Base-by-base conservation (phyloP, 306 rosid species). In the Trichosanthes truncata region DNA sequence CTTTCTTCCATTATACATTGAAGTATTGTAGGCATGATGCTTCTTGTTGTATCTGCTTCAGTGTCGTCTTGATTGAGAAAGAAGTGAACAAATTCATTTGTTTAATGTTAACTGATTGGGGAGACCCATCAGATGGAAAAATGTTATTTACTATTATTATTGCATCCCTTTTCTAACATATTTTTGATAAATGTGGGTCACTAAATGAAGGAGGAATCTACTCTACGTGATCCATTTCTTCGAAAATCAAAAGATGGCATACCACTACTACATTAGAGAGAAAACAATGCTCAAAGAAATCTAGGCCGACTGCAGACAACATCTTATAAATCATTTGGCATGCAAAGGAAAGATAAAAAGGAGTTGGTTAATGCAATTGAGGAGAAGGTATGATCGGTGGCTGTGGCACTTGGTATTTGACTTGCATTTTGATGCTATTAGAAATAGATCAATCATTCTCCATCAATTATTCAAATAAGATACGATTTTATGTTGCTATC, bases 321-420 rank as follows among this genome's bases (percentile, higher is more conserved):
- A 51, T 81, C 92, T 77, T 88, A 66, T 69, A 92, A 90, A 84
- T 36, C 92, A 23, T 85, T 82, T 81, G 93, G 95, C 55, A 61
- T 82, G 79, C 87, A 89, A 55, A 84, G 80, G 75, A 95, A 86
- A 78, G 93, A 89, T 52, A 82, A 77, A 80, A 94, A 86, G 80
- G 96, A 93, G 59, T 14, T 63, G 13, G 79, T 75, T 38, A 92
- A 90, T 69, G 68, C 85, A 75, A 88, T 85, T 80, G 97, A 92
- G 74, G 89, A 87, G 62, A 90, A 87, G 97, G 98, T 92, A 86
- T 40, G 71, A 38, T 82, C 33, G 38, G n/a, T n/a, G 52, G 38
- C 55, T 15, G 6, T 73, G 31, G 48, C 26, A 46, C 29, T 26
- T 20, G 4, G 40, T 72, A 26, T 45, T 15, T 72, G 21, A 71